phyloP scores from a whole-genome alignment of 345 rosid genomes.

The Laguncularia racemosa region DNA sequence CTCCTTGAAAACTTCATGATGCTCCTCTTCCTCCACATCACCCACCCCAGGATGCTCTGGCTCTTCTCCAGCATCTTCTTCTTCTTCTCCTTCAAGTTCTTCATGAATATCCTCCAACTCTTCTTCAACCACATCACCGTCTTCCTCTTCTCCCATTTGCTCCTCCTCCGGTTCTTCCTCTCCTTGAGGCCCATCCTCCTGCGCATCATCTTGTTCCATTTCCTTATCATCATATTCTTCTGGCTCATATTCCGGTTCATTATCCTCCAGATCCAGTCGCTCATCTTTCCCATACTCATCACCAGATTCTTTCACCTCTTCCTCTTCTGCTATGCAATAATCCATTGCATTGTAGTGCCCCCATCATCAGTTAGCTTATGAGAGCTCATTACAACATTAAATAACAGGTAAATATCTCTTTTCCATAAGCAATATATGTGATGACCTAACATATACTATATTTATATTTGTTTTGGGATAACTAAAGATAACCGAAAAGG shows the following conservation, averaged over 20 bases:
- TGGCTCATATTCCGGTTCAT: conserved; percentile 44
- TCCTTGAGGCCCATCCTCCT: conserved; percentile 38
- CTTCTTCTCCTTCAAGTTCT: conserved; percentile 44
- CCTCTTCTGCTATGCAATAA: conserved; percentile 14
- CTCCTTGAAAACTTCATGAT: conserved; percentile 65
- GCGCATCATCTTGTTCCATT: conserved; percentile 46
- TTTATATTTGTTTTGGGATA: no score
- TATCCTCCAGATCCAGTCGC: conserved; percentile 31
- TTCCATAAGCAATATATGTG: no score
- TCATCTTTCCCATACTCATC: conserved; percentile 21
- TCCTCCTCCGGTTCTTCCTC: conserved; percentile 66
- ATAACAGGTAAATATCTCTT: neutral
- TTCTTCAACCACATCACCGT: conserved; percentile 47
- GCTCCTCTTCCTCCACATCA: conserved; percentile 60
- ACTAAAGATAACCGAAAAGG: no score
- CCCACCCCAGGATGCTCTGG: conserved; percentile 38
- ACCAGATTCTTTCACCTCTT: conserved; percentile 7
- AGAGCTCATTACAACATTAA: neutral
- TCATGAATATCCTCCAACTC: conserved; percentile 51
- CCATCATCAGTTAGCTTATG: neutral
- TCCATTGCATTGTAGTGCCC: neutral
- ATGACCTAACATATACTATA: no score
- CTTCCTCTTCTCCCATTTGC: conserved; percentile 55
- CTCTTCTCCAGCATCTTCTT: conserved; percentile 49
- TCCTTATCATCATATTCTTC: conserved; percentile 89